These are phyloP conservation scores for Citrus glauca DNA, from an alignment of 345 rosid species.

Conservation along the genomic window DNA sequence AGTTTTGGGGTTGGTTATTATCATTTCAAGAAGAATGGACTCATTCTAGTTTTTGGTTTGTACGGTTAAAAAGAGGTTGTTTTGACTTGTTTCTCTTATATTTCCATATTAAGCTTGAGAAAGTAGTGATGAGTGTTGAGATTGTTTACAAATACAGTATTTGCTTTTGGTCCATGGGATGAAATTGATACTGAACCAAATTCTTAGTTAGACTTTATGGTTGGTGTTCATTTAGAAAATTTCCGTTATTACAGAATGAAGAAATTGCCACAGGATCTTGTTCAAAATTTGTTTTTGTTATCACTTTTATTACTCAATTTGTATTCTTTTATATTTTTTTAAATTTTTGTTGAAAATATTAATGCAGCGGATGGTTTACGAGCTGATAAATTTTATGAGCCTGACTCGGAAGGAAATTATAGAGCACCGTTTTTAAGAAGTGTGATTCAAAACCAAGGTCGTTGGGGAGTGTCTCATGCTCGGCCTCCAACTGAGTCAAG, in stretches of 20 bases:
- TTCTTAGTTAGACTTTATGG: not conserved
- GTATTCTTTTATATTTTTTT: no score
- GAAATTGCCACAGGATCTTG: not conserved
- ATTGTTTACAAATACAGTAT: not conserved
- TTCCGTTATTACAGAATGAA: not conserved
- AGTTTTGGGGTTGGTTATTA: not conserved
- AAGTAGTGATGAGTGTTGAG: not conserved
- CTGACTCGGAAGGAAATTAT: conserved; percentile 59
- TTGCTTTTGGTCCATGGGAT: not conserved
- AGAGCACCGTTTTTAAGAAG: conserved; percentile 92
- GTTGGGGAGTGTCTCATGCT: conserved; percentile 99
- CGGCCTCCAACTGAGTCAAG: conserved; percentile 97
- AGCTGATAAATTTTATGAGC: conserved; percentile 95
- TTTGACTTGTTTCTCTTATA: not conserved
- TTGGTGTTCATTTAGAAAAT: not conserved
- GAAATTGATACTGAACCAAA: not conserved
- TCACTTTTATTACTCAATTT: not conserved
- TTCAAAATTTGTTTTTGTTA: not conserved
- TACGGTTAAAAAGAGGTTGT: not conserved
- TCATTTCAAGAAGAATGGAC: not conserved
- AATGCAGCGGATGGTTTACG: conserved; percentile 91
- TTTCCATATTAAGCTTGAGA: not conserved
- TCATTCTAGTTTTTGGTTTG: not conserved
- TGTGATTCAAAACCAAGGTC: conserved; percentile 67
- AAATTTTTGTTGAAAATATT: not conserved